Evolutionary conservation across 2,329 filamentous ascomycete species (phyloP), one percentile per base, ranked within the genome.

Genomic region (Scytalidium lignicola): DNA sequence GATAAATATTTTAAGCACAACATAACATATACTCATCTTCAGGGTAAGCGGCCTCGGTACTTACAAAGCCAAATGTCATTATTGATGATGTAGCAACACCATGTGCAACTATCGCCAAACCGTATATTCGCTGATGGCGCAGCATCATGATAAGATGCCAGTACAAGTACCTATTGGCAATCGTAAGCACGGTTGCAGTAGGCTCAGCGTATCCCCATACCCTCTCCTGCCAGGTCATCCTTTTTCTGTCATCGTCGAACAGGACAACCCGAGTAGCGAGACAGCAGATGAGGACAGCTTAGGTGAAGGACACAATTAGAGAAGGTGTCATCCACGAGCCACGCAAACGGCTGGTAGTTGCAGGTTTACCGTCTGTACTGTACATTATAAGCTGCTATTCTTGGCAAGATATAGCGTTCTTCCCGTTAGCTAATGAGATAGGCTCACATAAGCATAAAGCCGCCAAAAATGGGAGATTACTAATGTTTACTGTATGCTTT

Each of bases 201-300:
- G 46, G 18, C 5, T 37, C 17, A 23, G 51, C 42, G 29, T 53
- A 53, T 5, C 48, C 51, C 39, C 49, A 39, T 20, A 51, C 46
- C 29, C 48, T 47, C 29, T 53, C 51, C 29, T 53, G 46, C 5
- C 47, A 41, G 13, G 41, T 53, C 29, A 51, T 48, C 2, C 45
- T 41, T 13, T 45, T 43, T 29, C 46, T 29, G 18, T 48, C 48
- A 10, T 51, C 46, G 8, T 42, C 19, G 15, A 48, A 43, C 17
- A 41, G 6, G 3, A 53, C 32, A 13, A 37, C 32, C 5, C 5
- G 32, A 37, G 15, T 4, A n/a, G 32, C 32, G 5, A 37, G 32
- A 37, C 15, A 37, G n/a, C 7, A 37, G 5, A 9, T 37, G n/a
- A 37, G 32, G 5, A 17, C 5, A 15, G 32, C 32, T 37, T 37